Conservation (phyloP, 2,329 filamentous ascomycete genomes). For the Fusarium sp. region DNA sequence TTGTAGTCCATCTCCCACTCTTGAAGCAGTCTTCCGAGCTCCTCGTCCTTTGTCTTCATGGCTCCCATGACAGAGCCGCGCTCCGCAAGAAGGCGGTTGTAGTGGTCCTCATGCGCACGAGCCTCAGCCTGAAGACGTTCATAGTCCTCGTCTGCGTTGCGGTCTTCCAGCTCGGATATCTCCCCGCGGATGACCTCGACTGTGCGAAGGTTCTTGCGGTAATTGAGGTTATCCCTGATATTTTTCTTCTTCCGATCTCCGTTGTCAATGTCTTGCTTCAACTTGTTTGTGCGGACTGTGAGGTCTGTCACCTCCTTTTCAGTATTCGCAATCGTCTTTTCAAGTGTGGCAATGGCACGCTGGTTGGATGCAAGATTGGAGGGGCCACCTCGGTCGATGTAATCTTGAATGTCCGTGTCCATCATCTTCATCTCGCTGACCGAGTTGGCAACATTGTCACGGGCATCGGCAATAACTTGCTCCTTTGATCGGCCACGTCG, state of each 20-base stretch:
- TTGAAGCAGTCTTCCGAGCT: constrained; percentile 75
- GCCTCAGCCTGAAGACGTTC: constrained; percentile 78
- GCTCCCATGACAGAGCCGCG: constrained; percentile 79
- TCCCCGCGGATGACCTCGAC: constrained; percentile 75
- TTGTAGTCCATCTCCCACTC: constrained; percentile 92
- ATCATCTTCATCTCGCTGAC: constrained; percentile 81
- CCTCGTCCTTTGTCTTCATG: constrained; percentile 86
- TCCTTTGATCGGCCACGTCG: constrained; percentile 78
- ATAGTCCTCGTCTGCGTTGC: constrained; percentile 86
- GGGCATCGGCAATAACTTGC: constrained; percentile 75
- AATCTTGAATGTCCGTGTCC: constrained; percentile 81
- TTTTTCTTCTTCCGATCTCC: constrained; percentile 86
- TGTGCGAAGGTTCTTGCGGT: constrained; percentile 77
- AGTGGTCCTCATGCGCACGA: constrained; percentile 71
- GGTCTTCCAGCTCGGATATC: constrained; percentile 78
- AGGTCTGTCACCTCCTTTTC: constrained; percentile 76
- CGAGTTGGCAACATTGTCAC: constrained; percentile 77
- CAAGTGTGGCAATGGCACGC: constrained; percentile 74
- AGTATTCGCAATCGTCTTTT: constrained; percentile 71
- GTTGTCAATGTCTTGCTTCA: constrained; percentile 81
- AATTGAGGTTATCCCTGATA: constrained; percentile 89
- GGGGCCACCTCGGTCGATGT: constrained; percentile 79
- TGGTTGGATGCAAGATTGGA: constrained; percentile 76
- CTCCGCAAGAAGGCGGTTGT: constrained; percentile 77
- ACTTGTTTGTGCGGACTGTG: constrained; percentile 77